Evolutionary conservation across 2,329 filamentous ascomycete species (phyloP), one percentile per base, ranked within the genome.

Genomic region (Arthrinium puccinioides): DNA sequence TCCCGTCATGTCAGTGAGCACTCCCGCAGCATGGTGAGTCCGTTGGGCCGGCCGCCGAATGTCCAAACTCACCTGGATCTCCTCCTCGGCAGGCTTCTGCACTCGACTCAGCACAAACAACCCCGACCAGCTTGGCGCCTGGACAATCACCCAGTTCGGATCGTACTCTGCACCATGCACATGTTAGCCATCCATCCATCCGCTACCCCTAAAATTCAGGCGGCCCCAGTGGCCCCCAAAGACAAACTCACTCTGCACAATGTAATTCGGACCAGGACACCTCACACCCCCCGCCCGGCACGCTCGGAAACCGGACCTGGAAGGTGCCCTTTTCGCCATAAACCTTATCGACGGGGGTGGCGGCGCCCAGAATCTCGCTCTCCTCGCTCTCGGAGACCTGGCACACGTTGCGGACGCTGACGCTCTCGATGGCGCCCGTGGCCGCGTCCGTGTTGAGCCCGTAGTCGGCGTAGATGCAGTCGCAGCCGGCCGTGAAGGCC

Each of bases 241-340:
- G n/a, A 10, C 15, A 6, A 10, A 44, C 41, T 43, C 21, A 47
- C 45, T 44, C 37, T 48, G 45, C 15, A 48, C 45, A 37, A 48
- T 44, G 25, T 48, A 48, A 37, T 48, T 48, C 0, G 45, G 45
- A 1, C 45, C 45, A 2, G 44, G 38, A 34, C 45, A 48, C 21
- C 26, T 29, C 10, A 37, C 37, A n/a, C 40, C 41, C 3, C n/a
- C 38, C 31, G 8, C 31, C 35, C 4, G 39, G 39, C 3, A 38
- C 18, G 23, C 37, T 38, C 15, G 39, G 38, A 14, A 48, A 45
- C 19, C 37, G 38, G 15, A 48, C 45, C 25, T 44, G 38, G 20
- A 46, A 41, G 8, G 38, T 42, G 19, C 45, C 45, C n/a, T 27
- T 42, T 16, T 33, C 39, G 14, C 44, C 45, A 26, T 48, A 48